Evolutionary conservation across 805 yeast species (phyloP).

Genomic region (Lachancea fermentati): DNA sequence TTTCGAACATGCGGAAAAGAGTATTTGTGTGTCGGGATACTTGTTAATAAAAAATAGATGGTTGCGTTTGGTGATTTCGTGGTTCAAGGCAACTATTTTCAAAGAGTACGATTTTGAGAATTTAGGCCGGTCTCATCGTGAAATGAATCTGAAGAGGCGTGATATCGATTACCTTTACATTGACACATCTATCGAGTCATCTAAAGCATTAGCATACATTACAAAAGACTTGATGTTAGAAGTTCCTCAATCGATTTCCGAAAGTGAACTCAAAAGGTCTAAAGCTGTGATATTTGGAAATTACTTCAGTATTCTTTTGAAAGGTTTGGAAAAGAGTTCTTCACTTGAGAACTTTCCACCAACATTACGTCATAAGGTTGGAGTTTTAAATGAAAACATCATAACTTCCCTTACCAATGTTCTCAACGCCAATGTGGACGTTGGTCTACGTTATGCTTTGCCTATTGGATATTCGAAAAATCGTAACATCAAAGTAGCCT

Average conservation of each 20-base stretch:
- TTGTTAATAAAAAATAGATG: conserved; percentile 42
- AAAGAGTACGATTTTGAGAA: conserved; percentile 33
- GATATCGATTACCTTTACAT: conserved; percentile 46
- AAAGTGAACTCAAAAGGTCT: conserved; percentile 47
- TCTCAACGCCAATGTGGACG: conserved; percentile 65
- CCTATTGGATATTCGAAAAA: conserved; percentile 76
- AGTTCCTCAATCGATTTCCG: conserved; percentile 49
- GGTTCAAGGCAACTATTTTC: conserved; percentile 51
- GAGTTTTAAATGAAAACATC: conserved; percentile 54
- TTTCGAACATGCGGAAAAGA: conserved; percentile 25
- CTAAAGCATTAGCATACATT: conserved; percentile 50
- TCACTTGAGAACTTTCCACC: conserved; percentile 33
- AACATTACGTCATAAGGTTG: conserved; percentile 46
- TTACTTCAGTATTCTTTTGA: conserved; percentile 56
- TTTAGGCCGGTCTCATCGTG: conserved; percentile 31
- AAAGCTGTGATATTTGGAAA: conserved; percentile 61
- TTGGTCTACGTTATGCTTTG: conserved; percentile 68
- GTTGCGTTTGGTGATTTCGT: conserved; percentile 42
- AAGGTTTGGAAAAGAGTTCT: conserved; percentile 38
- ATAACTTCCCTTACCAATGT: conserved; percentile 63
- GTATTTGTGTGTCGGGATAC: conserved; percentile 37
- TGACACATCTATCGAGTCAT: conserved; percentile 61
- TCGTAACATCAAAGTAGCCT: conserved; percentile 58
- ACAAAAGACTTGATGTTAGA: conserved; percentile 55
- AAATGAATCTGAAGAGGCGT: conserved; percentile 32